Evolutionary conservation across 2,329 filamentous ascomycete genomes (phyloP).

Genomic region (Pyricularia grisea): DNA sequence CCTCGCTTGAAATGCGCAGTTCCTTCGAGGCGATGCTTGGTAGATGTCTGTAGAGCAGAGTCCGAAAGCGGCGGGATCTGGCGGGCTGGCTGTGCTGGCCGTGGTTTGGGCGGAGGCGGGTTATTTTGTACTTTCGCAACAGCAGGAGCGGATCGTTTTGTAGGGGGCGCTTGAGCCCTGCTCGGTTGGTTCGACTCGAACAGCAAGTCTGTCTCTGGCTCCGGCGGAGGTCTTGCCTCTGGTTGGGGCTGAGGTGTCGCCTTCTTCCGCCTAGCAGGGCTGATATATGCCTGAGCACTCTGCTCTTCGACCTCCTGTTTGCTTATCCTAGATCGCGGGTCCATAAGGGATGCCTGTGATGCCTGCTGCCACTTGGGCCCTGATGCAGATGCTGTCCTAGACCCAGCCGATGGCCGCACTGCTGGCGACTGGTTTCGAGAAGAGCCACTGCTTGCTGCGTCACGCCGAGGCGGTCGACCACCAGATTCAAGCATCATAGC

Average conservation of each 20-base stretch:
- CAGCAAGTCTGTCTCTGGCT: slow-evolving; percentile 54
- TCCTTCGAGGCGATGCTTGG: slow-evolving; percentile 68
- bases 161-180: slow-evolving; percentile 18
- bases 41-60: slow-evolving; percentile 63
- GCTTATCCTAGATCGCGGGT: slow-evolving; percentile 54
- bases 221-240: slow-evolving; percentile 23
- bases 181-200: slow-evolving; percentile 35
- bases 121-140: not conserved
- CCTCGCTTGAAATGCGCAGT: slow-evolving; percentile 89
- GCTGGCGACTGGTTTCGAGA: slow-evolving; percentile 41
- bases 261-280: slow-evolving; percentile 73
- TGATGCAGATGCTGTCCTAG: slow-evolving; percentile 33
- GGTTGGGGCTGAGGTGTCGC: slow-evolving; percentile 39
- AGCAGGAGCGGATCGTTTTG: slow-evolving; percentile 6
- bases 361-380: slow-evolving; percentile 52
- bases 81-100: slow-evolving; percentile 30
- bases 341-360: slow-evolving; percentile 28
- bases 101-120: not conserved
- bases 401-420: slow-evolving; percentile 29
- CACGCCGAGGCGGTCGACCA: slow-evolving; percentile 31
- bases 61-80: slow-evolving; percentile 59
- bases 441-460: slow-evolving; percentile 17
- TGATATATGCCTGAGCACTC: slow-evolving; percentile 75
- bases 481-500: slow-evolving; percentile 71
- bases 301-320: slow-evolving; percentile 72